These are phyloP conservation scores for Nyctanthes arbortristis DNA, from an alignment of 257 asterid species.

Conservation along the genomic window DNA sequence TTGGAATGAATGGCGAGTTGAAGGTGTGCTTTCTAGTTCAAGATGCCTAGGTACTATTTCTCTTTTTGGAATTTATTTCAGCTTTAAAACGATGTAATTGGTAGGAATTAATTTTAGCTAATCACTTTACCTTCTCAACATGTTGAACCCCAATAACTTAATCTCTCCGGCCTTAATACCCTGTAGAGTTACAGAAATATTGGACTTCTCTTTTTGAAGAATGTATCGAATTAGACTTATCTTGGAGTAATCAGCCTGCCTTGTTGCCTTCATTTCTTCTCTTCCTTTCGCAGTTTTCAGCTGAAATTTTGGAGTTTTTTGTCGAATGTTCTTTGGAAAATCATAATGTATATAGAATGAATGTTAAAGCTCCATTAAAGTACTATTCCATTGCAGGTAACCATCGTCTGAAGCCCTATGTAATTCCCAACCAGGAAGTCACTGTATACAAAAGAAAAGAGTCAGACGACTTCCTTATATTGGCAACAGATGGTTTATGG, in stretches of 20 bases:
- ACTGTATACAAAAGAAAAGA: conserved; percentile 33
- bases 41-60: conserved; percentile 50
- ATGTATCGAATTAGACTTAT: no score
- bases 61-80: not conserved
- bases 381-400: conserved; percentile 36
- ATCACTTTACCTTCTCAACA: not conserved
- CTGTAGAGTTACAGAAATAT: no score
- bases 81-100: not conserved
- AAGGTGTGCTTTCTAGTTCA: conserved; percentile 56
- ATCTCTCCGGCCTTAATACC: not conserved
- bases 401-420: conserved; percentile 37
- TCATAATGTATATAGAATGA: no score
- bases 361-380: no score
- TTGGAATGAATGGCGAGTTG: conserved; percentile 52
- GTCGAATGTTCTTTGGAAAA: no score
- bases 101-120: not conserved
- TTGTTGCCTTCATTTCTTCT: no score
- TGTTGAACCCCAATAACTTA: no score
- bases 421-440: conserved; percentile 56
- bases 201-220: not conserved
- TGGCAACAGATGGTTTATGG: conserved; percentile 69
- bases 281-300: no score
- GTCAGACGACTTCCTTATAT: conserved; percentile 47
- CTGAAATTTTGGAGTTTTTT: no score
- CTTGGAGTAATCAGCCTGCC: no score